Percentiles rank a stretch among this genome's conserved stretches.
These are phyloP conservation scores for Lachnellula hyalina DNA, from an alignment of 2,329 filamentous ascomycete species.

Conservation along the genomic window DNA sequence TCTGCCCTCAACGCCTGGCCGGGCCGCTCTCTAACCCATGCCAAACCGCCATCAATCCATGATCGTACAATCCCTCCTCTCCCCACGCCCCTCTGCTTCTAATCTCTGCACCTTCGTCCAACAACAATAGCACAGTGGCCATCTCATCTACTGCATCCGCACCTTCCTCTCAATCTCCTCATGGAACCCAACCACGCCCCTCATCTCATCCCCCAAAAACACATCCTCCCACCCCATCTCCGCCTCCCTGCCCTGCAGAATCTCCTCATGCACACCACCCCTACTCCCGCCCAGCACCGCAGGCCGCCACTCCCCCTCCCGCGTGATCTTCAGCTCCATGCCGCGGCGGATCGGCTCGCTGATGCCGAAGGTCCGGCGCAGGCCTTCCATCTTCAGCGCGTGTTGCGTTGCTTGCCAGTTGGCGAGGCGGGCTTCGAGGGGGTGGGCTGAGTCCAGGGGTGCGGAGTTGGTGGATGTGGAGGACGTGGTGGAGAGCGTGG, in stretches of 20 bases:
- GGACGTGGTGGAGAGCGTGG: constrained; percentile 30
- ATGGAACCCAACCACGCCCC: constrained; percentile 68
- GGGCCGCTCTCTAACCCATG: neutral
- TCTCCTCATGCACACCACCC: constrained; percentile 75
- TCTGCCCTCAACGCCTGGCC: too few relatives aligned
- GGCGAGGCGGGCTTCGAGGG: constrained; percentile 83
- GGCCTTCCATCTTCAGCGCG: constrained; percentile 76
- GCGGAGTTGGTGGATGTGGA: constrained; percentile 36
- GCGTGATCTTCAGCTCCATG: constrained; percentile 91
- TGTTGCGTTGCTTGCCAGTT: constrained; percentile 91
- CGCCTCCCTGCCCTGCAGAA: constrained; percentile 72
- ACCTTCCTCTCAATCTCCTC: constrained; percentile 92
- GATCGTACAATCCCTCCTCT: neutral
- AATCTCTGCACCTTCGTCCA: neutral
- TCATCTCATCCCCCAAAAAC: constrained; percentile 72
- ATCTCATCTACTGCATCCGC: constrained; percentile 53
- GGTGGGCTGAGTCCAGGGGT: constrained; percentile 62
- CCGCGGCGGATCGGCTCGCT: constrained; percentile 86
- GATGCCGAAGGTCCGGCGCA: constrained; percentile 84
- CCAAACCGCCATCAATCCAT: constrained; percentile 3
- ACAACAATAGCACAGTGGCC: neutral
- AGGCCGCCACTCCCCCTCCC: constrained; percentile 75
- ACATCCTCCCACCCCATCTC: constrained; percentile 91
- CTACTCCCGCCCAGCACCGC: constrained; percentile 52
- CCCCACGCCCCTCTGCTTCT: neutral